Conservation (phyloP, 75 land plant genomes). For the Cryptomeria japonica region DNA sequence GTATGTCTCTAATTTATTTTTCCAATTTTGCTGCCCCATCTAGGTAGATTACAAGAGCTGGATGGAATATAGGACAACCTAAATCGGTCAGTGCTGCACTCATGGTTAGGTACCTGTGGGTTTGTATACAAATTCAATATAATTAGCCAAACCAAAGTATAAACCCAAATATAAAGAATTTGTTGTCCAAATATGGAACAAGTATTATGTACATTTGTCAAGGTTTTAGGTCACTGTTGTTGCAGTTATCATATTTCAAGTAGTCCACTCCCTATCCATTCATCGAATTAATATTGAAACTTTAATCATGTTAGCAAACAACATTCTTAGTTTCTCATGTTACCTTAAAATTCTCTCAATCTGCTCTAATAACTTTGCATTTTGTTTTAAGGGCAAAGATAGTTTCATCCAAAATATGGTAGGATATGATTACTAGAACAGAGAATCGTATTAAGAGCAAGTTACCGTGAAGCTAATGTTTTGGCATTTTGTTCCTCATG, state of each 20-base stretch:
- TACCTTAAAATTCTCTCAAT: no score
- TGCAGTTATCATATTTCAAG: slow-evolving; percentile 52
- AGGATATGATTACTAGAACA: background rate
- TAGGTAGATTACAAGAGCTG: slow-evolving; percentile 3
- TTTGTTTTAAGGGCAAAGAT: no score
- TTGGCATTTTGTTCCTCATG: slow-evolving; percentile 54
- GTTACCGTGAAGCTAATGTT: slow-evolving; percentile 60
- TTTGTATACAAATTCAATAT: background rate
- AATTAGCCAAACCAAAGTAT: background rate
- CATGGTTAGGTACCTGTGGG: slow-evolving; percentile 37
- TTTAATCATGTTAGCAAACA: background rate
- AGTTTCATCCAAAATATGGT: background rate
- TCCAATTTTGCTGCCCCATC: no score
- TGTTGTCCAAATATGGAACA: background rate
- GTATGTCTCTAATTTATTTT: no score
- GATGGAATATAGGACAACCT: slow-evolving; percentile 45
- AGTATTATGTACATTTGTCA: slow-evolving; percentile 14
- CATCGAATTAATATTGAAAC: background rate
- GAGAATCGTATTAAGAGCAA: background rate
- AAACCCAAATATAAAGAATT: background rate
- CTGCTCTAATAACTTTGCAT: no score
- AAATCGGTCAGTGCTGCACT: slow-evolving; percentile 31
- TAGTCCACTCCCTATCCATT: slow-evolving; percentile 36
- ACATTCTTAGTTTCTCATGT: no score
- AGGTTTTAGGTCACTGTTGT: slow-evolving; percentile 28